Base-by-base conservation (phyloP, 2,329 filamentous ascomycete genomes). In the Fusarium sp. region DNA sequence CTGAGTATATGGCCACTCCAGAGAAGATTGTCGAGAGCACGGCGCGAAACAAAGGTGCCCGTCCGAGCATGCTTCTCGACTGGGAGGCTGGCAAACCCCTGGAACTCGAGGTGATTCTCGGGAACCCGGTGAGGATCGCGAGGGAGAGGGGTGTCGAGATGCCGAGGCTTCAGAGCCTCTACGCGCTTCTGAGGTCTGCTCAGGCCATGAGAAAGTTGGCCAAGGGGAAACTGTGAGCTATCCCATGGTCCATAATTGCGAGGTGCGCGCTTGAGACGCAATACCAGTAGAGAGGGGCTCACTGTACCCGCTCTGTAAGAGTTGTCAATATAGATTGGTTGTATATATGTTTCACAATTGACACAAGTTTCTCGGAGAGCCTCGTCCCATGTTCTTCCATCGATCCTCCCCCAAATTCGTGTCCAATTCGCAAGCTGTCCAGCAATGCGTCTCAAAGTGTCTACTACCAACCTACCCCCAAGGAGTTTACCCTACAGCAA, bases 61-160 rank as follows among this genome's bases (percentile, higher is more conserved):
- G 89, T 76, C 89, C 89, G 32, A 91, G 89, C 74, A 94, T 94
- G 92, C 84, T 93, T 76, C 81, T 92, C 15, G 92, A 94, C 78
- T 94, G 91, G 91, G 90, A 93, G 80, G 86, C 85, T 2, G 90
- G 90, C 0, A 86, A 90, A 78, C 87, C 87, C 45, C 87, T 94
- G 86, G 92, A 94, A 84, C 80, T 94, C 60, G 92, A 94, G 82
- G 92, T 93, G 38, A 93, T 94, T 45, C 79, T 94, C 27, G 92
- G 92, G 2, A 94, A 94, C 79, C 91, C 92, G 1, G 89, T 94
- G 33, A 84, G 90, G 72, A 90, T 93, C 56, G 92, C 92, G 11
- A 84, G 90, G 74, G 87, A 86, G 63, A 86, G 87, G 60, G 92
- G 91, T 0, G 87, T 91, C 6, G 88, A 92, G 76, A 88, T 93